Base-by-base conservation (phyloP, 345 rosid genomes). In the Arabis alpina region DNA sequence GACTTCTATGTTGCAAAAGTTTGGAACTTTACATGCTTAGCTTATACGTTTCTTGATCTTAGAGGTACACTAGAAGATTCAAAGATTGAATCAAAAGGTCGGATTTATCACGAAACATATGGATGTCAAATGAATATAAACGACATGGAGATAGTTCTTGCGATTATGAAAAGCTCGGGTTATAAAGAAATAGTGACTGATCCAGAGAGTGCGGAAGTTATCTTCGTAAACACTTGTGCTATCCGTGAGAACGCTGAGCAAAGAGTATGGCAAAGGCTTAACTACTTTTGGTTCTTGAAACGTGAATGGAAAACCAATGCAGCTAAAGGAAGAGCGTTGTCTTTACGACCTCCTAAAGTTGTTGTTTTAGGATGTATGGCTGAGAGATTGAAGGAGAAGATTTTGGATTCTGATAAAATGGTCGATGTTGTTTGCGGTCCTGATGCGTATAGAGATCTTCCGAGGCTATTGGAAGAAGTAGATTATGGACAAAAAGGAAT, bases 361-460 rank as follows among this genome's bases (percentile, higher is more conserved):
- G 99, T 88, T 27, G 96, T 94, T 5, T 80, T 94, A 77, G 99
- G 99, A 56, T 94, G 99, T 79, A 91, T 94, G 97, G 96, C 97
- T 42, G 99, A 94, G 73, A 85, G 99, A 76, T 68, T 89, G 41
- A 94, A 94, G 76, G 97, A 91, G 3, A 91, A 86, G 83, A 91
- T 94, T 64, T 80, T 94, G 10, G 96, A 88, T 81, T 77, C 97
- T 0, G 95, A 94, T 79, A 94, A 91, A 82, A 94, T 94, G 97
- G 99, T 94, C 47, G 97, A 91, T 80, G 99, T 91, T 59, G 99
- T 94, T 2, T 91, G 99, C 2, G 97, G 96, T 7, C 93, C 96
- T 11, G 96, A 94, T 80, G 99, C 99, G 19, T 94, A 89, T 60
- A 84, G 99, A 76, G 97, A 91, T 76, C 82, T 91, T 72, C 97